These are phyloP conservation scores for Tricholoma matsutake DNA, from an alignment of 768 basidiomycete genomes.

Conservation along the genomic window DNA sequence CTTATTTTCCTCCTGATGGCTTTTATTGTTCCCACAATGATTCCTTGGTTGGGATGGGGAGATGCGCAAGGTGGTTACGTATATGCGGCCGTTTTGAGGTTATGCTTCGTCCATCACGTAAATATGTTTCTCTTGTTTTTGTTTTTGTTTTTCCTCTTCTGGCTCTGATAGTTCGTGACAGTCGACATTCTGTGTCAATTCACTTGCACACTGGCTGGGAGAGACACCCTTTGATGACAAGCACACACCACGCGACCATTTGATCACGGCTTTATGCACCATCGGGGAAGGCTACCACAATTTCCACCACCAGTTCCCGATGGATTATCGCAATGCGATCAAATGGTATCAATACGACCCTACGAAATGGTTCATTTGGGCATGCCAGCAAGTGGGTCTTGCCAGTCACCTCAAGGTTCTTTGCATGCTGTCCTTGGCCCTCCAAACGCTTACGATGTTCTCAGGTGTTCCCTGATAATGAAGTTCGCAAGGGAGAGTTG, in stretches of 20 bases:
- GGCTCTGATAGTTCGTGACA: constrained; percentile 26
- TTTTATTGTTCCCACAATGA: constrained; percentile 68
- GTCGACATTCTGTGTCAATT: constrained; percentile 98
- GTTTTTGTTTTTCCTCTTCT: no score
- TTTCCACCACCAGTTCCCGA: constrained; percentile 96
- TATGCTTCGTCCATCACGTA: constrained; percentile 87
- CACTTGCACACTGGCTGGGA: constrained; percentile 94
- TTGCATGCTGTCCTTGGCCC: neutral
- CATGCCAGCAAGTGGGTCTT: constrained; percentile 55
- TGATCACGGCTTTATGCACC: constrained; percentile 85
- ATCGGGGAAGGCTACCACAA: constrained; percentile 98
- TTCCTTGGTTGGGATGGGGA: constrained; percentile 81
- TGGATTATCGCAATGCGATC: constrained; percentile 97
- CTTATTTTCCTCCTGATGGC: constrained; percentile 66
- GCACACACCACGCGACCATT: constrained; percentile 89
- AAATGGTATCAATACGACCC: constrained; percentile 93
- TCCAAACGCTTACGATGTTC: neutral
- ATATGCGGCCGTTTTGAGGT: constrained; percentile 75
- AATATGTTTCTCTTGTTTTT: constrained; percentile 24
- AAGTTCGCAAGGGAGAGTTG: constrained; percentile 82
- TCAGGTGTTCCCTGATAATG: constrained; percentile 51
- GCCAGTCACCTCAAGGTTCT: constrained; percentile 66
- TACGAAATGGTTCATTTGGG: constrained; percentile 88
- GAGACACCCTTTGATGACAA: constrained; percentile 93
- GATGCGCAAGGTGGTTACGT: constrained; percentile 85